Evolutionary conservation across 805 yeast genomes (phyloP).

Genomic region (Wickerhamomyces sydowiorum): DNA sequence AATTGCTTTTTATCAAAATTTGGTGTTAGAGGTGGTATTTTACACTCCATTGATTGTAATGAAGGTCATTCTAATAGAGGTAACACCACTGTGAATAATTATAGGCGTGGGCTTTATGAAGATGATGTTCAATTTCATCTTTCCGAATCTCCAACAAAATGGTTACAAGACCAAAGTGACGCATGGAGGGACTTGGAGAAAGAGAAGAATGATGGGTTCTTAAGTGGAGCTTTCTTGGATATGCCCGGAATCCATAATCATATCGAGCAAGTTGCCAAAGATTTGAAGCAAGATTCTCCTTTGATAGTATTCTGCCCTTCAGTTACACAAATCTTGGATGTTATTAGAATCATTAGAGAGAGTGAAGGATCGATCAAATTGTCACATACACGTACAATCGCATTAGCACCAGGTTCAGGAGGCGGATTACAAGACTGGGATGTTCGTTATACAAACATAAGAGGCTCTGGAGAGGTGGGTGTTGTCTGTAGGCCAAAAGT

Average conservation of each 20-base stretch:
- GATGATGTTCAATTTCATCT: conserved; percentile 42
- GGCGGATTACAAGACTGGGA: conserved; percentile 52
- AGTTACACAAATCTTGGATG: conserved; percentile 40
- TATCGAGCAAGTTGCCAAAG: conserved; percentile 25
- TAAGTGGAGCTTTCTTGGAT: conserved; percentile 41
- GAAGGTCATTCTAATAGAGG: conserved; percentile 37
- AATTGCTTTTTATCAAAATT: conserved; percentile 29
- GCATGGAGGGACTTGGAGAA: conserved; percentile 17
- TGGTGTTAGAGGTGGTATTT: conserved; percentile 35
- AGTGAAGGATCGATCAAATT: conserved; percentile 26
- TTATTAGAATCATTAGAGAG: conserved; percentile 26
- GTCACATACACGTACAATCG: conserved; percentile 33
- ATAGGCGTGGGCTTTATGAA: conserved; percentile 36
- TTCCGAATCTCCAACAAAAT: conserved; percentile 33
- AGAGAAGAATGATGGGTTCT: conserved; percentile 25
- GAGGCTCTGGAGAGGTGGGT: conserved; percentile 34
- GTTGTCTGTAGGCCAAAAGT: conserved; percentile 46
- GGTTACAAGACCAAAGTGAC: conserved; percentile 27
- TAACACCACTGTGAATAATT: conserved; percentile 30
- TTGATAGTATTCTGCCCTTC: conserved; percentile 42
- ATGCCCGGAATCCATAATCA: conserved; percentile 38
- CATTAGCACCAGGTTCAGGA: conserved; percentile 41
- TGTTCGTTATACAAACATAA: conserved; percentile 32
- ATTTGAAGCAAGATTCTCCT: conserved; percentile 36
- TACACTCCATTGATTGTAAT: conserved; percentile 40